Base-by-base conservation (phyloP, 345 rosid genomes). In the Zanthoxylum bungeanum region DNA sequence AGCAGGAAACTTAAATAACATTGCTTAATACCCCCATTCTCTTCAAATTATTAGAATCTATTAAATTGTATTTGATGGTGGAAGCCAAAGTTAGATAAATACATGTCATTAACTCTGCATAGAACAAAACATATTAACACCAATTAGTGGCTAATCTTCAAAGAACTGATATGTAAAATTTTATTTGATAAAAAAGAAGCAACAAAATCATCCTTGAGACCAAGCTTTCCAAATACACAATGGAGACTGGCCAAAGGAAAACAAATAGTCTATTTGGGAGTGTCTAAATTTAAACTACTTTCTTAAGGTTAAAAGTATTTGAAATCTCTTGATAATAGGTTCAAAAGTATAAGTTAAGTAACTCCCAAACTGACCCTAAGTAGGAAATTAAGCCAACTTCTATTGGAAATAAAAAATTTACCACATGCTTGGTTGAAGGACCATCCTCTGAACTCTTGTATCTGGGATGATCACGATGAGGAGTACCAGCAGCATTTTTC, bases 351-450 rank as follows among this genome's bases (percentile, higher is more conserved):
- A n/a, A n/a, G n/a, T n/a, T n/a, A n/a, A n/a, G n/a, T n/a, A n/a
- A n/a, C n/a, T n/a, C n/a, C n/a, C n/a, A n/a, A n/a, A n/a, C n/a
- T n/a, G n/a, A n/a, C n/a, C n/a, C n/a, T 2, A 14, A 52, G 3
- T 9, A 27, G 17, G 28, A 44, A 46, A 22, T 25, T 70, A 5
- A 31, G 25, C 34, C 36, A 52, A 68, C 21, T 28, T 56, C 50
- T 21, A 30, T 19, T 1, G 70, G 59, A 72, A 55, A 63, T 17
- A 24, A 71, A 68, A 58, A 11, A 60, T 70, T 71, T 85, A 91
- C 97, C 81, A 60, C 81, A 55, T 82, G 85, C 69, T 82, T 91
- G 19, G 91, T 57, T 22, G 86, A 84, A 72, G 88, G 84, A 63
- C 74, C 78, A 16, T 84, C 90, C 73, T 84, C 93, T 12, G 87